Percentiles rank a stretch among this genome's conserved stretches.
phyloP scores from a whole-genome alignment of 768 basidiomycete species.

The Rubroboletus pulcherrimus region DNA sequence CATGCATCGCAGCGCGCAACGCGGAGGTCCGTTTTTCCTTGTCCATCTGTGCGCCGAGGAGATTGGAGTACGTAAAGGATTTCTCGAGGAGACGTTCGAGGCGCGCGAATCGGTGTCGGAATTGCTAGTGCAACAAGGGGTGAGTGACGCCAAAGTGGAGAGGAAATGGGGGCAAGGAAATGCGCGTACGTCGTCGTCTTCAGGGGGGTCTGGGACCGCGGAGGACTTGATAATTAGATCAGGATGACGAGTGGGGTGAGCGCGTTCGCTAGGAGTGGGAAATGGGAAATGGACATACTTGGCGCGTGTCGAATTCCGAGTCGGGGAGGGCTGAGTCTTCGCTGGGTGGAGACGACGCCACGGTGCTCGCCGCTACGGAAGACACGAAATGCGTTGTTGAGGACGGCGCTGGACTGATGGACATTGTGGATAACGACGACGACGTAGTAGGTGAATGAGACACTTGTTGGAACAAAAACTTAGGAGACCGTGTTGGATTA shows the following conservation, averaged over 20 bases:
- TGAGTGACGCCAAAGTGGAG: not conserved
- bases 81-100: constrained; percentile 71
- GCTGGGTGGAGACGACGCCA: constrained; percentile 25
- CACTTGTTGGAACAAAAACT: not conserved
- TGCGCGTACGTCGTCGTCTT: constrained; percentile 23
- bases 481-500: constrained; percentile 14
- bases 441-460: not conserved
- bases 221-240: constrained; percentile 11
- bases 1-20: constrained; percentile 28
- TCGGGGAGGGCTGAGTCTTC: not conserved
- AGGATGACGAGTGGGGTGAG: not conserved
- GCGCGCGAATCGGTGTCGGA: constrained; percentile 44
- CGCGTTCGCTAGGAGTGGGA: not conserved
- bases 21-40: constrained; percentile 38
- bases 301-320: constrained; percentile 3
- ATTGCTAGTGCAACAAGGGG: constrained; percentile 36
- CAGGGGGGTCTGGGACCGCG: not conserved
- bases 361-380: constrained; percentile 22
- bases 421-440: constrained; percentile 14
- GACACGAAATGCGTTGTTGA: constrained; percentile 17
- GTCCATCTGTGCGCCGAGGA: constrained; percentile 75
- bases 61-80: constrained; percentile 68
- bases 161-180: not conserved
- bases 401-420: constrained; percentile 14
- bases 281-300: constrained; percentile 14